Base-by-base conservation (phyloP, 129 eudicot species). In the Tagetes patula region DNA sequence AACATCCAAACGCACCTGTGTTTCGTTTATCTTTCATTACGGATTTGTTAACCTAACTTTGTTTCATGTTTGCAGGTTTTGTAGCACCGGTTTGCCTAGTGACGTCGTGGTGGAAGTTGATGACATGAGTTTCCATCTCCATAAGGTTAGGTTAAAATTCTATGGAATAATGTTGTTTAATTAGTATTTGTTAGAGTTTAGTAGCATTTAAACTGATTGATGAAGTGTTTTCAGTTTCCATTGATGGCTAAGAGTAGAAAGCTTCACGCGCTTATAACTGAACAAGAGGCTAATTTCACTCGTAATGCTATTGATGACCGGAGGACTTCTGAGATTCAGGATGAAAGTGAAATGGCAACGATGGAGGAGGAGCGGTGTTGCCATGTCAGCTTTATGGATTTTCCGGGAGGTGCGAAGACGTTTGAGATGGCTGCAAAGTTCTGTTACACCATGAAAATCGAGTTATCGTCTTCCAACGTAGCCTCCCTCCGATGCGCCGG, bases 401-500 rank as follows among this genome's bases (percentile, higher is more conserved):
- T 95, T 69, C 97, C 99, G 69, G 99, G 99, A 66, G 99, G 97
- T 39, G 82, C 97, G 0, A 92, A 82, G 34, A 61, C 97, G 8
- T 95, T 95, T 67, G 99, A 95, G 82, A 71, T 78, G 46, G 99
- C 94, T 2, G 97, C 99, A 6, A 95, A 90, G 77, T 95, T 84
- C 84, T 90, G 85, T 72, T 95, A 95, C 84, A 87, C 94, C 11
- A 90, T 95, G 38, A 95, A 91, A 52, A 82, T 91, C 43, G 97
- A 90, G 71, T 62, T 95, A 27, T 72, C 97, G 20, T 71, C 95
- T 36, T 81, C 88, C 12, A 95, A 82, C 58, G 96, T 75, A 31
- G 99, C 91, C 39, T 79, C 91, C 0, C 94, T 95, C 14, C 99
- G 96, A 3, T 95, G 99, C 48, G 99, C 99, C 61, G 91, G 87